Evolutionary conservation across 768 basidiomycete genomes (phyloP).

Genomic region (Auricularia heimuer): DNA sequence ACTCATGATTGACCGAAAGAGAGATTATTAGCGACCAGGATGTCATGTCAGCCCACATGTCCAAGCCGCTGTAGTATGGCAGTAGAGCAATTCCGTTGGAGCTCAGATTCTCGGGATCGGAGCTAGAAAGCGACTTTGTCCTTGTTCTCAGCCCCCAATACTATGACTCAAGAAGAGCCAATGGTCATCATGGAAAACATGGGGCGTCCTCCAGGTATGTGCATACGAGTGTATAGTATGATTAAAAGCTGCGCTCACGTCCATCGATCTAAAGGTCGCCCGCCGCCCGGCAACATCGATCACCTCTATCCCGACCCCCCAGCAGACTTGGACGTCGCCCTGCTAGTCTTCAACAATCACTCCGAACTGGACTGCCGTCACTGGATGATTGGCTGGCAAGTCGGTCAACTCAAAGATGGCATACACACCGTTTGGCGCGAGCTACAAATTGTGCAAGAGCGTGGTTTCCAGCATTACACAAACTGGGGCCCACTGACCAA

Average conservation of each 20-base stretch:
- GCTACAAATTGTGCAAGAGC: slow-evolving; percentile 37
- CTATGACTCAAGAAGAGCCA: background rate
- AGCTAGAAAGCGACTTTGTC: too few relatives aligned
- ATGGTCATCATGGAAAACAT: background rate
- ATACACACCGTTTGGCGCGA: slow-evolving; percentile 1
- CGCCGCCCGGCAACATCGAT: background rate
- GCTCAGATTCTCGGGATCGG: too few relatives aligned
- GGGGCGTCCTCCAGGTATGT: background rate
- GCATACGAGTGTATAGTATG: background rate
- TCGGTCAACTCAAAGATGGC: background rate
- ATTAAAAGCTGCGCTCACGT: background rate
- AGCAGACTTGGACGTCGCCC: background rate
- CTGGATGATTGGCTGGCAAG: background rate
- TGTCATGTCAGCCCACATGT: too few relatives aligned
- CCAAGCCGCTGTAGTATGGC: too few relatives aligned
- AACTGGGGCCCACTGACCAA: slow-evolving; percentile 22
- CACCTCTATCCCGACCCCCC: background rate
- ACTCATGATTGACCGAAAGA: too few relatives aligned
- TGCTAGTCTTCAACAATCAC: background rate
- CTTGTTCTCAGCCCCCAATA: too few relatives aligned
- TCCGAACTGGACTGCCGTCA: background rate
- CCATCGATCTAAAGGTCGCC: background rate
- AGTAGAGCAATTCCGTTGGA: too few relatives aligned
- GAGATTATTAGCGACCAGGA: too few relatives aligned
- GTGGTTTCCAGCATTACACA: slow-evolving; percentile 38